These are phyloP conservation scores for Sextonia rubra DNA, from an alignment of 164 flowering plant species.

Conservation along the genomic window DNA sequence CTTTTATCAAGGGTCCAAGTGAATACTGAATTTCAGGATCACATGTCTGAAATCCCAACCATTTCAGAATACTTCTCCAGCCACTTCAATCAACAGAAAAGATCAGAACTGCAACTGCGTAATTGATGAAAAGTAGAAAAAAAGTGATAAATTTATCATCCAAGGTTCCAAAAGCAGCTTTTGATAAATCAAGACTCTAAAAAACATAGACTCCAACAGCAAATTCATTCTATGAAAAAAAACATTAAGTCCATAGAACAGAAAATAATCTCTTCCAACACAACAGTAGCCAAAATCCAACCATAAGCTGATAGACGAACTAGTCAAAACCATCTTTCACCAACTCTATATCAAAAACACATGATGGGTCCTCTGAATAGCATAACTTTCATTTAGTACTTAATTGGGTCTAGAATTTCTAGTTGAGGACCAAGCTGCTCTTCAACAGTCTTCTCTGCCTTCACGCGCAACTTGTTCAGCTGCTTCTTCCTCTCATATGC, in stretches of 20 bases:
- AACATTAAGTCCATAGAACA: not conserved
- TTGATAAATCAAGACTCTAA: not conserved
- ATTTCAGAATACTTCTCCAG: too few species aligned
- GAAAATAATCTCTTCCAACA: not conserved
- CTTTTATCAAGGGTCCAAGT: too few species aligned
- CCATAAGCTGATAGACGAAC: not conserved
- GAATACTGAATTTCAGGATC: too few species aligned
- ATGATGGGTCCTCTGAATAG: not conserved
- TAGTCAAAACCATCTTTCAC: not conserved
- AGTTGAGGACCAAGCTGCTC: constrained; percentile 75
- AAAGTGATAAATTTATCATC: too few species aligned
- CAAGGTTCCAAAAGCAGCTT: not conserved
- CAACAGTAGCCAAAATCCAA: not conserved
- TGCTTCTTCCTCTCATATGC: constrained; percentile 68
- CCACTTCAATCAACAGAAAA: too few species aligned
- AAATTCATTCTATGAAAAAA: not conserved
- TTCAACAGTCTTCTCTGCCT: constrained; percentile 80
- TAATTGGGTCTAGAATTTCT: constrained; percentile 61
- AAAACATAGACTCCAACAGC: not conserved
- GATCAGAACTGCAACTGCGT: too few species aligned
- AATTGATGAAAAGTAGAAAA: not conserved
- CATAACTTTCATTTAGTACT: constrained; percentile 33
- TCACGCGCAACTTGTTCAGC: constrained; percentile 50
- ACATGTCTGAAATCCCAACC: too few species aligned
- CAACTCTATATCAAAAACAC: not conserved